Evolutionary conservation across 768 basidiomycete genomes (phyloP), one percentile per base, ranked within the genome.

Genomic region (Calocybe gangraenosa): DNA sequence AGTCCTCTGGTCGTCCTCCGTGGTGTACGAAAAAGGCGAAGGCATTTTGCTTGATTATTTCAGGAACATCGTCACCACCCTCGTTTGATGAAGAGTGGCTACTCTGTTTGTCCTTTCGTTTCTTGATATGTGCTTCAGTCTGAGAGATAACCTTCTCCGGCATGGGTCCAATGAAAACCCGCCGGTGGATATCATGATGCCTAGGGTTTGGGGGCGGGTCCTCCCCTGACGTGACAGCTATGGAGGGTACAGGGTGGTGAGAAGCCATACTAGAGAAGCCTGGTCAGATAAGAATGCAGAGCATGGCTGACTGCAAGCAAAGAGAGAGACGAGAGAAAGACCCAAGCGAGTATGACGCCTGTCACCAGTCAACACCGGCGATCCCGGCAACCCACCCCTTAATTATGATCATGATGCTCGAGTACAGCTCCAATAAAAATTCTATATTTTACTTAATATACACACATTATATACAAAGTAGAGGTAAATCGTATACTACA

Each of bases 101-200:
- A 54, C 49, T 56, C 46, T 58, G 42, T 55, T 53, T 65, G 52
- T 64, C 55, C 41, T 50, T 58, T 44, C n/a, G n/a, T n/a, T 50
- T 59, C 45, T 45, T 36, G n/a, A 55, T 44, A 32, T 65, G 57
- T n/a, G 58, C 59, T 51, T 78, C 70, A 36, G 65, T 62, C 40
- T 60, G 62, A 3, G 64, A 64, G 44, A 78, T 63, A 45, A 79
- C 69, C 45, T 72, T 77, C 56, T 83, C 80, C 10, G 87, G 87
- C 69, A 90, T 73, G 3, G 88, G 84, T 0, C 89, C 89, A 35
- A 92, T 69, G 63, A 90, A 90, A 42, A 83, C 61, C 22, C 89
- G 75, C 44, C 70, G 69, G 48, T 66, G 67, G 21, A 54, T 59
- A 60, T 53, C 48, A 47, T 47, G 17, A 19, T 74, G 68, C n/a